Evolutionary conservation across 2,329 filamentous ascomycete species (phyloP), one percentile per base, ranked within the genome.

Genomic region (Calonectria pteridis): DNA sequence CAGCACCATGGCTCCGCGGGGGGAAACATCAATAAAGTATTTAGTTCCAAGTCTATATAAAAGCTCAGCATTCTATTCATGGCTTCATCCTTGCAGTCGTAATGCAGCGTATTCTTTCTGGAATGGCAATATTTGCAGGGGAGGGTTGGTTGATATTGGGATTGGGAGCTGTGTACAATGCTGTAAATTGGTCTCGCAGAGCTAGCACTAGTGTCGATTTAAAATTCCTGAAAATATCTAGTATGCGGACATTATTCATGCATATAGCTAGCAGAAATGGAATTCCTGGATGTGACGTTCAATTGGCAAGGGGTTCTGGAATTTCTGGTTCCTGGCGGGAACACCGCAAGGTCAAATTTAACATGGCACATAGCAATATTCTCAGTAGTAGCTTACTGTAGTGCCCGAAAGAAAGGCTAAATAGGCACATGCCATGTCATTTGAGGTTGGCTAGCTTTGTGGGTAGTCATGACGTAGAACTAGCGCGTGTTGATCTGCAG

Each of bases 171-270:
- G 7, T n/a, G n/a, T 1, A 11, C 43, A 3, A 13, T 46, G 10
- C n/a, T n/a, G 11, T 4, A 9, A 10, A 23, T 46, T 46, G 9
- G n/a, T 23, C 7, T 46, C 18, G n/a, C 7, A 2, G 20, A 23
- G 23, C n/a, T 23, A 1, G 10, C 13, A 1, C 3, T n/a, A 2
- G 13, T 23, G 23, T n/a, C 20, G 6, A n/a, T n/a, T n/a, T 14
- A n/a, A 46, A 46, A 46, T n/a, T 9, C 4, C 43, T 4, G 6
- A 7, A 7, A 20, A n/a, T n/a, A 10, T 4, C 2, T n/a, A 14
- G n/a, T 7, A n/a, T 9, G 40, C 20, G 6, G 6, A 4, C 20
- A 46, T 20, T 46, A 4, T n/a, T n/a, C 20, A 20, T n/a, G n/a
- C 4, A 10, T 7, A n/a, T n/a, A 7, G 40, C 20, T 9, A 11